Evolutionary conservation across 1,284 basidiomycete genomes (phyloP).

Genomic region (Schizophyllum amplum): DNA sequence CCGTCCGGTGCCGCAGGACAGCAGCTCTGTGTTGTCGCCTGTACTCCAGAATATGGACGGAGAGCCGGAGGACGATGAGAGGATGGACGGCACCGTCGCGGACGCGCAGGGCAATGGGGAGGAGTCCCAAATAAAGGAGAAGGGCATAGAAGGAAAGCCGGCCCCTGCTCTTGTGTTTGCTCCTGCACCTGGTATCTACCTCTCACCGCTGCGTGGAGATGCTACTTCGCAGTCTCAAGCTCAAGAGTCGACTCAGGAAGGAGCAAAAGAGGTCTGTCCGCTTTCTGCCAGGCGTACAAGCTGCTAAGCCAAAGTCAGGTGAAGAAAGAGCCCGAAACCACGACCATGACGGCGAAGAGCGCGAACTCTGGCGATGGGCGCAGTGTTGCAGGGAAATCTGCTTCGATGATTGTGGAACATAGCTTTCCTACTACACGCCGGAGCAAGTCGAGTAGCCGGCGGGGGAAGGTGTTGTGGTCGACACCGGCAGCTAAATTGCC

Average conservation of each 20-base stretch:
- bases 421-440: not conserved
- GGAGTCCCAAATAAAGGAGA: not conserved
- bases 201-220: conserved; percentile 36
- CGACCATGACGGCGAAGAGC: too few relatives aligned
- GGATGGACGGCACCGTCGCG: too few relatives aligned
- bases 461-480: not conserved
- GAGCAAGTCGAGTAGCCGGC: not conserved
- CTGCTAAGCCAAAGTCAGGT: too few relatives aligned
- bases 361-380: too few relatives aligned
- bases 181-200: conserved; percentile 33
- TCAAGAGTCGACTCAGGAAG: not conserved
- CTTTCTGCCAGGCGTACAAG: too few relatives aligned
- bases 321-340: not conserved
- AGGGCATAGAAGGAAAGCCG: conserved; percentile 1
- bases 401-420: not conserved
- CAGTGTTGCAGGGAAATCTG: not conserved
- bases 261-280: not conserved
- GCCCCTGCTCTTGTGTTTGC: conserved; percentile 23
- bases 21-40: not conserved
- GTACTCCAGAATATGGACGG: conserved; percentile 46
- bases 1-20: not conserved
- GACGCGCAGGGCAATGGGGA: too few relatives aligned
- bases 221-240: not conserved
- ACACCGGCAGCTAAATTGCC: not conserved
- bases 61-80: conserved; percentile 77